phyloP scores from a whole-genome alignment of 768 basidiomycete species.

The Udeniomyces megalosporus region DNA sequence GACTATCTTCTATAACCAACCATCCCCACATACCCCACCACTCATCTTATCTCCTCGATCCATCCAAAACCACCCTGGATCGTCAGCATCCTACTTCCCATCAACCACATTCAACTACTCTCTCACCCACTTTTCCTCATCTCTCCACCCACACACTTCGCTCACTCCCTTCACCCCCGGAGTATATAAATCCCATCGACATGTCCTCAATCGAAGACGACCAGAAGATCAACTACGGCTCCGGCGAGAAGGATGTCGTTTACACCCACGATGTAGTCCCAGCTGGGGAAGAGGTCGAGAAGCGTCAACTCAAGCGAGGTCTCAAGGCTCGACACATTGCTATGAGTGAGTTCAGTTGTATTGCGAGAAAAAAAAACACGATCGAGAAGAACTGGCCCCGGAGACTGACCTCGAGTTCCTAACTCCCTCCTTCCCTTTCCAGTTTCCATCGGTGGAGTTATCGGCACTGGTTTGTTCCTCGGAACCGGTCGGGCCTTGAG shows the following conservation, averaged over 20 bases:
- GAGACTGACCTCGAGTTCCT: not conserved
- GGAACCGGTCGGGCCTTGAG: constrained; percentile 21
- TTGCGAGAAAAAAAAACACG: not conserved
- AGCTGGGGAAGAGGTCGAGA: not conserved
- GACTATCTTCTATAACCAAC: too few species aligned
- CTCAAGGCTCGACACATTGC: constrained; percentile 10
- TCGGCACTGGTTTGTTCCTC: constrained; percentile 23
- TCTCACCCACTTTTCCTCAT: not conserved
- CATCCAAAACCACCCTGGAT: not conserved
- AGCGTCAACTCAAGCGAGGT: not conserved
- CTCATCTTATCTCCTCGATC: too few species aligned
- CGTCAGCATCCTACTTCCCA: not conserved
- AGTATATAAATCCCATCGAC: not conserved
- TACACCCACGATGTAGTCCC: not conserved
- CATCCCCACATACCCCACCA: too few species aligned
- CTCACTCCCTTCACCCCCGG: not conserved
- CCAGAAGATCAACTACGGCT: not conserved
- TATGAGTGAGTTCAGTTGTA: constrained; percentile 1
- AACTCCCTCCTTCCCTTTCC: not conserved
- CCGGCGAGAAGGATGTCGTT: not conserved
- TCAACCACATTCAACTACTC: not conserved
- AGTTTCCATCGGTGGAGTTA: constrained; percentile 11
- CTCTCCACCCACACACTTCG: not conserved
- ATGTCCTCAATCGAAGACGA: not conserved
- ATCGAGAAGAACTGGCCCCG: not conserved